Base-by-base conservation (phyloP, 1,139 yeast species). In the Hyphopichia pseudoburtonii region DNA sequence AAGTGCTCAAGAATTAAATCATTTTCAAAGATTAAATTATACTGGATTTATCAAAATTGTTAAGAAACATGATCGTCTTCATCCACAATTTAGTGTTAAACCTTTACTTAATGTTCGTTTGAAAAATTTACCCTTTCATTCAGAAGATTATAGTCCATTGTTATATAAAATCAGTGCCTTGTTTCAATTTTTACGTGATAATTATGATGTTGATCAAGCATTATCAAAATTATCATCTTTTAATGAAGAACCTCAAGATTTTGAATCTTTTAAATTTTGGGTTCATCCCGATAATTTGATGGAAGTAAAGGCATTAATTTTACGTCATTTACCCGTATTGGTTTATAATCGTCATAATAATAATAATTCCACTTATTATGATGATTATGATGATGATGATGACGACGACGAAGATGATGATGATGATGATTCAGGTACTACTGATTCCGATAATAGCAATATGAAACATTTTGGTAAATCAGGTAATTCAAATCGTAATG, bases 1-100 rank as follows among this genome's bases (percentile, higher is more conserved):
- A 16, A 73, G 78, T 48, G 88, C 97, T 11, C 88, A 86, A 50
- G 92, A 88, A 55, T 72, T 92, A 54, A 97, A 90, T 57, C 87
- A 80, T 54, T 92, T 92, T 64, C 85, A 94, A 36, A 76, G 98
- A 54, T 66, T 90, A 50, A 92, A 92, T 62, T 92, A 84, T 66
- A 90, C 98, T 17, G 98, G 97, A 3, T 92, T 92, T 64, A 77
- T 82, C 54, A 92, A 92, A 60, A 87, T 92, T 51, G 97, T 90
- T 48, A 90, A 92, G 69, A 92, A 90, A 63, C 98, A 92, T 56
- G 98, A 92, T 64, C 78, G 97, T 41, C 64, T 90, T 46, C 97
- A 90, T 58, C 77, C 89, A 16, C 74, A 80, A 46, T 92, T 85
- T 61, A 84, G 92, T 22, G 97, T 92, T 27, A 84, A 82, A 60